phyloP scores from a whole-genome alignment of 495 filamentous ascomycete genomes.

The Pseudomonodictys pantanalensis region DNA sequence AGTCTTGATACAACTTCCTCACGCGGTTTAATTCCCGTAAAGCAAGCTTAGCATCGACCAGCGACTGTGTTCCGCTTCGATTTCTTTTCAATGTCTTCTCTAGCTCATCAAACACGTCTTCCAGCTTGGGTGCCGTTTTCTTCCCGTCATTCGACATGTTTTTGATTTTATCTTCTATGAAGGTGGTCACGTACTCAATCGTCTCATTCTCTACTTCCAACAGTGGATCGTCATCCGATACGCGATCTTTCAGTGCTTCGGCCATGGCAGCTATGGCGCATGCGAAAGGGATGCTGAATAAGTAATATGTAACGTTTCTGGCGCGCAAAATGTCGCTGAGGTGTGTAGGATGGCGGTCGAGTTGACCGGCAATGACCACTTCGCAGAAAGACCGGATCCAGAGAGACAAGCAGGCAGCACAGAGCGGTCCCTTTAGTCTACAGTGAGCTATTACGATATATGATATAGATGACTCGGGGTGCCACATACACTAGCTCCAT shows the following conservation, averaged over 20 bases:
- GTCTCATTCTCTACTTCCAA: background rate
- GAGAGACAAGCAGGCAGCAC: background rate
- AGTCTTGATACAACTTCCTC: background rate
- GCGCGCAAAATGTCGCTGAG: background rate
- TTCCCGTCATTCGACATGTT: background rate
- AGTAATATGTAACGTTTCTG: background rate
- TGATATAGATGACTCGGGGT: background rate
- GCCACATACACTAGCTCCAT: background rate
- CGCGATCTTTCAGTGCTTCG: no score
- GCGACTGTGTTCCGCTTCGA: no score
- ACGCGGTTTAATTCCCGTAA: no score
- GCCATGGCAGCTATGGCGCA: background rate
- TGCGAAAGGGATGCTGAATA: background rate
- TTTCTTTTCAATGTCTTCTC: no score
- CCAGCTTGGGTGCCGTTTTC: background rate
- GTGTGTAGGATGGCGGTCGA: background rate
- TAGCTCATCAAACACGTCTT: background rate
- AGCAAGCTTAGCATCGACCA: no score
- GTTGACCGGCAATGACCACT: background rate
- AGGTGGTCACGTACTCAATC: background rate
- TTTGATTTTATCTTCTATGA: background rate
- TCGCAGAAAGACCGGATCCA: slow-evolving; percentile 1
- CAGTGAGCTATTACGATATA: no score
- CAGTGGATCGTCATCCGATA: background rate
- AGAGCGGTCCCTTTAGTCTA: no score